Percentiles rank a stretch among this genome's conserved stretches.
Conservation (phyloP, 164 flowering plant species). For the Magnolia sinica region DNA sequence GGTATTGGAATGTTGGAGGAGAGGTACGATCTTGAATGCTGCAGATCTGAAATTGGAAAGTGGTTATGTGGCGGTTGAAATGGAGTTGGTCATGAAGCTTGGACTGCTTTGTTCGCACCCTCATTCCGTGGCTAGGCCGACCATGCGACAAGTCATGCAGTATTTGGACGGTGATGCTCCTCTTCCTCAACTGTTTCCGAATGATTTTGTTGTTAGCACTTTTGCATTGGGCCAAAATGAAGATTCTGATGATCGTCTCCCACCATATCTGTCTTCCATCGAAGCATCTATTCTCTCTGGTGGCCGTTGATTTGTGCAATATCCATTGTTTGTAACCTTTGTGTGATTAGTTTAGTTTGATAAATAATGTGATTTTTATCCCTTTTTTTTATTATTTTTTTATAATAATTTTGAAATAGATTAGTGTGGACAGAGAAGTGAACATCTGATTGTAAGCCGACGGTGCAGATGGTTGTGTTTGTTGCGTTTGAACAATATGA, state of each 20-base stretch:
- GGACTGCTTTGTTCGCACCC: constrained; percentile 17
- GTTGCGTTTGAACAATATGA: no score
- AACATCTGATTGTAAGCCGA: no score
- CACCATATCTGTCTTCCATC: neutral
- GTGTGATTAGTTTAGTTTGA: no score
- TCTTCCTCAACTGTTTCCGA: neutral
- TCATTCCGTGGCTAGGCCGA: neutral
- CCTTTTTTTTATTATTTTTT: no score
- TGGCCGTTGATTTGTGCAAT: neutral
- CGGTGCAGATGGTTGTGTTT: no score
- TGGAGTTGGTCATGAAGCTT: constrained; percentile 22
- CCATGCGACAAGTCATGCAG: constrained; percentile 5
- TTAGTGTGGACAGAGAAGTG: no score
- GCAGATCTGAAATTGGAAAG: constrained; percentile 17
- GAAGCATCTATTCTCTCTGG: neutral
- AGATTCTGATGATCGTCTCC: neutral
- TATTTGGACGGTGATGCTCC: neutral
- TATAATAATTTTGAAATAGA: no score
- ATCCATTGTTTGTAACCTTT: no score
- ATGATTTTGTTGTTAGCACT: neutral
- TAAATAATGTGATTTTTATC: no score
- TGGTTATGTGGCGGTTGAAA: constrained; percentile 7
- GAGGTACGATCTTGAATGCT: constrained; percentile 10
- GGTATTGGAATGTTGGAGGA: constrained; percentile 22
- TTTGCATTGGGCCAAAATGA: neutral